Evolutionary conservation across 257 asterid species (phyloP), one percentile per base, ranked within the genome.

Genomic region (Jacaranda mimosifolia): DNA sequence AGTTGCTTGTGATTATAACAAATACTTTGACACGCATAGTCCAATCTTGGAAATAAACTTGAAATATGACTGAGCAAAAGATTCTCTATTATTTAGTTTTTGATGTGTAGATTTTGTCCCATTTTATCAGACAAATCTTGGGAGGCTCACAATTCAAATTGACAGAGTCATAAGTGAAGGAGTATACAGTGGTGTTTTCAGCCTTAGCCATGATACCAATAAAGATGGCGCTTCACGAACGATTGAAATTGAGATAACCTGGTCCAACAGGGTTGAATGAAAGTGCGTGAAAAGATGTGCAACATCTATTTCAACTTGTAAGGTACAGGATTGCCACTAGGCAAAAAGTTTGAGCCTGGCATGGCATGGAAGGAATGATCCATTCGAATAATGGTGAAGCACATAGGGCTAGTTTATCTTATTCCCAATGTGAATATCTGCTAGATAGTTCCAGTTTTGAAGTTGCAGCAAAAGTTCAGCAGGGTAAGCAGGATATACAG

Each of bases 111-210:
- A 18, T 1, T 39, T 56, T 76, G 32, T 63, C 52, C 70, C 32
- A 72, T 53, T 74, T 73, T 81, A 76, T 73, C 94, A 93, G 98
- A 86, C 90, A 40, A 85, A 82, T 79, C 89, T 91, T 1, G 98
- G 97, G 72, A 87, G 86, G 77, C 91, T 90, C 46, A 83, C 92
- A 12, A 85, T 93, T 73, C 96, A 91, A 79, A 89, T 91, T 5
- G 98, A 91, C 87, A 91, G 90, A 82, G 89, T 91, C 36, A 90
- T 91, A 77, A 91, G 72, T 72, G 97, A 93, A 87, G 98, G 98
- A 77, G 78, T 79, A 67, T 78, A 86, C 79, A 91, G 90, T 40
- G 97, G 90, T 26, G 72, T 85, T 68, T 89, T 93, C 83, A 82
- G 74, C 89, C 89, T 93, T 57, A 81, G 87, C 80, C 87, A 83